Evolutionary conservation across 768 basidiomycete genomes (phyloP).

Genomic region (Kwoniella pini): DNA sequence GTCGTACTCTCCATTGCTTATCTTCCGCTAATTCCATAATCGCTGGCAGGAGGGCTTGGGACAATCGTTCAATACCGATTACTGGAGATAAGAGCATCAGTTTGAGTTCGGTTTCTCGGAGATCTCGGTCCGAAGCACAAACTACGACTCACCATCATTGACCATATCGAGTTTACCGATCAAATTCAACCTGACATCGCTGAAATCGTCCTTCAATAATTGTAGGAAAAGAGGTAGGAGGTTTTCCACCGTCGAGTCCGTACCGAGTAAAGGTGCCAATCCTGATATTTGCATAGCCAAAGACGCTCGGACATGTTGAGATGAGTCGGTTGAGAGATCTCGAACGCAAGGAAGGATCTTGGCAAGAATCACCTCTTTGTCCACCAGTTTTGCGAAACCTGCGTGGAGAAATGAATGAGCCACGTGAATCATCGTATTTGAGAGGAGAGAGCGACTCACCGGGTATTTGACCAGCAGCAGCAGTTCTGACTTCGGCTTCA

Average conservation of each 20-base stretch:
- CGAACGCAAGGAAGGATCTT: conserved; percentile 93
- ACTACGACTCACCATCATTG: conserved; percentile 68
- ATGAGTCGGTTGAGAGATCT: conserved; percentile 87
- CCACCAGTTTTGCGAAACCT: conserved; percentile 94
- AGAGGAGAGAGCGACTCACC: conserved; percentile 60
- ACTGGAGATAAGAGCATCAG: conserved; percentile 60
- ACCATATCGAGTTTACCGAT: conserved; percentile 98
- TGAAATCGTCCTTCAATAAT: conserved; percentile 96
- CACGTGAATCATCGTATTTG: background rate
- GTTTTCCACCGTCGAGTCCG: conserved; percentile 91
- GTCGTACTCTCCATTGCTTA: conserved; percentile 99
- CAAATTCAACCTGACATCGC: conserved; percentile 94
- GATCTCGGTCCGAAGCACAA: background rate
- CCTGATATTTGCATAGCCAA: conserved; percentile 95
- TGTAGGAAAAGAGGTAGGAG: conserved; percentile 95
- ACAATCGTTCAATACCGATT: conserved; percentile 94
- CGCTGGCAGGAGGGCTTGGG: conserved; percentile 91
- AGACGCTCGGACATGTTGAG: conserved; percentile 96
- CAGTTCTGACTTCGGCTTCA: conserved; percentile 97
- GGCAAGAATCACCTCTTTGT: conserved; percentile 88
- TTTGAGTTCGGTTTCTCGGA: background rate
- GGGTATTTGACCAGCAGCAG: conserved; percentile 93
- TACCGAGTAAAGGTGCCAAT: conserved; percentile 88
- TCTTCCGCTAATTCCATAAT: conserved; percentile 98
- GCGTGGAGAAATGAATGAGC: background rate